phyloP scores from a whole-genome alignment of 2,329 filamentous ascomycete genomes.

The Clarireedia homoeocarpa region DNA sequence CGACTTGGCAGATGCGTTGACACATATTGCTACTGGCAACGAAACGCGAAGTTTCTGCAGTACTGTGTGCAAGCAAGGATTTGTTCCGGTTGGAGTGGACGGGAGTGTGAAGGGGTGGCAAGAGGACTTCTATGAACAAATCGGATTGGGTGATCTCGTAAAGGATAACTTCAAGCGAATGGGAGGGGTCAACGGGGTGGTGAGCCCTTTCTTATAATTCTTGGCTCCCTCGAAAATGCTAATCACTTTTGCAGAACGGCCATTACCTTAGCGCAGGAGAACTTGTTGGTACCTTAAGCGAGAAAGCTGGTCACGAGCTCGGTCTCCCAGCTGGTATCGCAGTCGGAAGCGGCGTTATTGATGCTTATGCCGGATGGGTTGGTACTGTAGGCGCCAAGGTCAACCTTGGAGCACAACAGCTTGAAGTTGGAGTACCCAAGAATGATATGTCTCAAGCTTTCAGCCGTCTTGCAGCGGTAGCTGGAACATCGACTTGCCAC shows the following conservation, averaged over 20 bases:
- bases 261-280: slow-evolving; percentile 88
- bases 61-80: slow-evolving; percentile 95
- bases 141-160: slow-evolving; percentile 77
- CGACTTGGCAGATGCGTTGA: slow-evolving; percentile 86
- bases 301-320: slow-evolving; percentile 74
- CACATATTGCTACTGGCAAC: slow-evolving; percentile 85
- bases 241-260: slow-evolving; percentile 59
- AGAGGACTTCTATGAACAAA: slow-evolving; percentile 80
- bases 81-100: slow-evolving; percentile 92
- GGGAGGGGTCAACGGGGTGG: slow-evolving; percentile 90
- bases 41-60: slow-evolving; percentile 93
- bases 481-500: slow-evolving; percentile 95
- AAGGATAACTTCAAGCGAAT: slow-evolving; percentile 87
- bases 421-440: slow-evolving; percentile 59
- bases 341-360: slow-evolving; percentile 92
- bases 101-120: slow-evolving; percentile 98
- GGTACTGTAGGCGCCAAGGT: slow-evolving; percentile 98
- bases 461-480: slow-evolving; percentile 84
- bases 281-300: slow-evolving; percentile 75
- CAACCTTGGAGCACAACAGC: slow-evolving; percentile 58
- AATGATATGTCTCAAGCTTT: slow-evolving; percentile 93
- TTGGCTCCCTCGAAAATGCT: slow-evolving; percentile 7
- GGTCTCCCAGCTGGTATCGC: slow-evolving; percentile 82
- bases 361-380: slow-evolving; percentile 98
- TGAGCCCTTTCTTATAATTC: slow-evolving; percentile 50